Percentiles rank a stretch among this genome's conserved stretches.
Evolutionary conservation across 768 basidiomycete species (phyloP).

Genomic region (Termitomyces titanicus): DNA sequence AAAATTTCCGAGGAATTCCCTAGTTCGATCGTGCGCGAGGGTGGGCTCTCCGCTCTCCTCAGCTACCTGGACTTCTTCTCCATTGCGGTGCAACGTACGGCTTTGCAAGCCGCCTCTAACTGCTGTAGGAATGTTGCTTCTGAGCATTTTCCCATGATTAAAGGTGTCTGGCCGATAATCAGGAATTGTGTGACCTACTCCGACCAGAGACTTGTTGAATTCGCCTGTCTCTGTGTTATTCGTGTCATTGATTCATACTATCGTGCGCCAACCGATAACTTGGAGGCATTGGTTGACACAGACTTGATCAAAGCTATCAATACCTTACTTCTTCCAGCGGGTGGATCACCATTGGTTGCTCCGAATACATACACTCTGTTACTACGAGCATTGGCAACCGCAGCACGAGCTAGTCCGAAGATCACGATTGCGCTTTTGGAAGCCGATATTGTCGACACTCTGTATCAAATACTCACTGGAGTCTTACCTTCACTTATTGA

Average conservation of each 20-base stretch:
- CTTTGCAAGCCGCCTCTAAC: constrained; percentile 93
- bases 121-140: constrained; percentile 91
- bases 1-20: constrained; percentile 99
- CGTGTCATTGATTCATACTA: constrained; percentile 91
- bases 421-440: constrained; percentile 85
- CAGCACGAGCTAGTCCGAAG: constrained; percentile 83
- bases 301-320: constrained; percentile 83
- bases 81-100: constrained; percentile 95
- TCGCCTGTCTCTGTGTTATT: constrained; percentile 91
- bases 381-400: constrained; percentile 82
- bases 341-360: constrained; percentile 82
- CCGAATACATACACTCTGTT: constrained; percentile 86
- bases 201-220: constrained; percentile 97
- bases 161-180: constrained; percentile 88
- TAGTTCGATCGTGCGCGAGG: constrained; percentile 92
- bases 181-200: constrained; percentile 89
- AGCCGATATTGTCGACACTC: constrained; percentile 86
- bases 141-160: constrained; percentile 88
- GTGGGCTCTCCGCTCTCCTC: constrained; percentile 87
- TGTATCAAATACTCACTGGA: constrained; percentile 95
- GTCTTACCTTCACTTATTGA: constrained; percentile 71
- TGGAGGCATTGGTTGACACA: constrained; percentile 81
- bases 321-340: constrained; percentile 78
- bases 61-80: constrained; percentile 99
- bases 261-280: constrained; percentile 77